Base-by-base conservation (phyloP, 2,329 filamentous ascomycete genomes). In the Hysterium pulicare region DNA sequence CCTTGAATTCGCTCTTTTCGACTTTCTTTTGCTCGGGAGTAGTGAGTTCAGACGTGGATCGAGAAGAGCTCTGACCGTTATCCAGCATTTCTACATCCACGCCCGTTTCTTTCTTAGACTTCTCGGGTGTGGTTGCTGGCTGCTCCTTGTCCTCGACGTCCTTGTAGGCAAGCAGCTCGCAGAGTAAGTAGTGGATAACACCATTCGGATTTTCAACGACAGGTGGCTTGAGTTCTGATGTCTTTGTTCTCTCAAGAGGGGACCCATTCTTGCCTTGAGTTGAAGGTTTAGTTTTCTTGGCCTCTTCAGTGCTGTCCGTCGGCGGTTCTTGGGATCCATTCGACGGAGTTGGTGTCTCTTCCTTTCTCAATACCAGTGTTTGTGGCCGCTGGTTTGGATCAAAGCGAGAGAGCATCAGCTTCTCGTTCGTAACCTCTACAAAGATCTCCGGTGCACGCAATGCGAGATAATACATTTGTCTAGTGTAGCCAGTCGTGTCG, bases 141-240 rank as follows among this genome's bases (percentile, higher is more conserved):
- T 77, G 66, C 45, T 90, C 85, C 57, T 86, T 90, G 58, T 97
- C 91, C 28, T 95, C 88, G 4, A 95, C 89, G 61, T 95, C 90
- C 57, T 86, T 86, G 69, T 95, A 97, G 38, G 88, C 90, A 42
- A 96, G 76, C 34, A 98, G 74, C 64, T 98, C 93, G 45, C 87
- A 94, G 4, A 98, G 81, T 17, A 98, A 75, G 67, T 95, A 98
- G 59, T 97, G 89, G 44, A 98, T 84, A 3, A 98, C 89, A 3
- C 93, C 93, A 65, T 97, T 93, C 0, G 91, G 89, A 48, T 93
- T 90, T 64, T 96, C 90, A 5, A 96, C 83, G 10, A 90, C 77
- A 1, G 93, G 91, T 7, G 87, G 75, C 68, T 94, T 96, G 31
- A 81, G 69, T 46, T 96, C 90, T 0, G 70, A 55, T 3, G 74